Evolutionary conservation across 2,329 filamentous ascomycete genomes (phyloP).

Genomic region (Trematosphaeria pertusa): DNA sequence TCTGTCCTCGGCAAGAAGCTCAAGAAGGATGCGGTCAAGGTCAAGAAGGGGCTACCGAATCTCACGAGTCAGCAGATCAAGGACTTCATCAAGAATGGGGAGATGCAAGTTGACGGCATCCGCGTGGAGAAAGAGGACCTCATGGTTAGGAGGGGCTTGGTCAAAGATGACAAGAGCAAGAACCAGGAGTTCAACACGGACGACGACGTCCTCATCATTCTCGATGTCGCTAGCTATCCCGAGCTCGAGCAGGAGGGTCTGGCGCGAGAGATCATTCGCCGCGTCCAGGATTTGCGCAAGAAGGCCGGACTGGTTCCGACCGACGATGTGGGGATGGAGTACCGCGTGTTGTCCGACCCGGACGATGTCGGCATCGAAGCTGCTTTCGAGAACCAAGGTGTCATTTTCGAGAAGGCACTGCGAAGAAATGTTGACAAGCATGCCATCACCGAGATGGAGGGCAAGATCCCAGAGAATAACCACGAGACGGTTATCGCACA

Average conservation of each 20-base stretch:
- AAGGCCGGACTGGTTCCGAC: constrained; percentile 89
- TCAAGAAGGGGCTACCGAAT: constrained; percentile 86
- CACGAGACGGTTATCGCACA: constrained; percentile 71
- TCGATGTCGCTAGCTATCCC: constrained; percentile 83
- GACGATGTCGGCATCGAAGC: constrained; percentile 75
- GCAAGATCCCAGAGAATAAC: constrained; percentile 60
- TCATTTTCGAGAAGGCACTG: constrained; percentile 77
- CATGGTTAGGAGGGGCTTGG: constrained; percentile 79
- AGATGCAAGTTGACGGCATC: constrained; percentile 85
- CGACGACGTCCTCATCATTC: constrained; percentile 85
- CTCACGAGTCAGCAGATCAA: constrained; percentile 84
- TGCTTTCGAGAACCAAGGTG: constrained; percentile 72
- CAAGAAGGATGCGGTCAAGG: constrained; percentile 90
- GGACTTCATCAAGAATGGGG: constrained; percentile 74
- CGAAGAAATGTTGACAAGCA: constrained; percentile 78
- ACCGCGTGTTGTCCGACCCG: constrained; percentile 79
- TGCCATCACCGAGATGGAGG: constrained; percentile 65
- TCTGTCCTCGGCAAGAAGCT: constrained; percentile 95
- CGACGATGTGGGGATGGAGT: constrained; percentile 96
- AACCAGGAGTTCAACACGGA: constrained; percentile 88
- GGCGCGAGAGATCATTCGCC: constrained; percentile 89
- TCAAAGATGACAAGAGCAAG: constrained; percentile 72
- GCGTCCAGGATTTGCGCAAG: constrained; percentile 91
- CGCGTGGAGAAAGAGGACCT: constrained; percentile 82
- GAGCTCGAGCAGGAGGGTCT: constrained; percentile 89